Base-by-base conservation (phyloP, 495 filamentous ascomycete genomes). In the Penicillium soppii region DNA sequence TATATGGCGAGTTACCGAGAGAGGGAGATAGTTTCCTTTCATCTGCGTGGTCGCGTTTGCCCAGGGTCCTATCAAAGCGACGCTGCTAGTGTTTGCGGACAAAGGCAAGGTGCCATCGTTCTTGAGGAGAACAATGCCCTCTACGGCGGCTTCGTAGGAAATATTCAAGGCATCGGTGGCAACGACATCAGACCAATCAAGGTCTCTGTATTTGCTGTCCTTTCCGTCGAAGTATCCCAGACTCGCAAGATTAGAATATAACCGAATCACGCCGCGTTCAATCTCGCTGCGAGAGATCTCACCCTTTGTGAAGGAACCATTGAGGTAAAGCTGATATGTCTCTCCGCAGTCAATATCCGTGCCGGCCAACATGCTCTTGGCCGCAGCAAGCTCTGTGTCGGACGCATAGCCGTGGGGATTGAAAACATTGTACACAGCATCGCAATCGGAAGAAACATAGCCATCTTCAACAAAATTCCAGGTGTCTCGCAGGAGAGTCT, bases 271-370 rank as follows among this genome's bases (percentile, higher is more conserved):
- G 1, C 78, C 75, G 50, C 71, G 70, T 46, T 83, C 80, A 20
- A 85, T 71, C 5, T 70, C 73, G 9, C 66, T 59, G 17, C 75
- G 67, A 32, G 78, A 74, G 37, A 82, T 70, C 5, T 73, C 59
- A 2, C 75, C 74, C 53, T 80, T 62, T 9, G 67, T 58, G 36
- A 79, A 72, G 0, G 82, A 78, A 12, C 66, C 59, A 4, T 76
- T 72, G 7, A 85, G 65, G 48, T 77, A 62, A 33, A 53, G 60
- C 22, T 75, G 79, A 59, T 82, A 84, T 22, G 76, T 77, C 3
- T 74, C 72, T 0, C 83, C 84, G 54, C 83, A 87, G 56, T 86
- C 73, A 41, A 84, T 72, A 58, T 86, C 83, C 0, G 79, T 83
- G 0, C 84, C 84, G 1, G 83, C 81, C 47, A 74, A 76, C n/a